phyloP scores from a whole-genome alignment of 306 rosid species.

The Pueraria montana region DNA sequence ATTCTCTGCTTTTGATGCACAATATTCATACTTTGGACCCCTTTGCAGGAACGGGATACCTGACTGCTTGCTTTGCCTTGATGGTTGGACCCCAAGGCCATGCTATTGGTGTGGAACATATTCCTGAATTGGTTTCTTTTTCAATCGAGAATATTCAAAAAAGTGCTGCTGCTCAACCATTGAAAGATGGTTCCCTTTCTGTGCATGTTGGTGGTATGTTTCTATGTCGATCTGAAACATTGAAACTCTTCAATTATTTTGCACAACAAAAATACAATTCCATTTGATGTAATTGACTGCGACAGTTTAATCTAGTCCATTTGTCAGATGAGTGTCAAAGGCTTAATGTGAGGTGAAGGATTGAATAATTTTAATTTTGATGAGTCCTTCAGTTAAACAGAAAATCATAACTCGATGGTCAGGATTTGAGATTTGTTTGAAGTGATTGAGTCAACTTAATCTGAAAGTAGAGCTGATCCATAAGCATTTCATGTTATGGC shows the following conservation, averaged over 20 bases:
- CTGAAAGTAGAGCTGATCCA: constrained; percentile 27
- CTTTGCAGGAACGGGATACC: constrained; percentile 85
- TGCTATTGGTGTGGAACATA: constrained; percentile 90
- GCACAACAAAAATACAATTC: background rate
- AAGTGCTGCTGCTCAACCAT: constrained; percentile 75
- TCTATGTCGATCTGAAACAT: constrained; percentile 7
- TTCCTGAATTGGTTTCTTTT: constrained; percentile 87
- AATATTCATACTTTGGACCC: constrained; percentile 13
- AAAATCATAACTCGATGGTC: background rate
- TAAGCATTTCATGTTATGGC: constrained; percentile 4
- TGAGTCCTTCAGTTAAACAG: constrained; percentile 5
- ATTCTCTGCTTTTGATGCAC: constrained; percentile 6
- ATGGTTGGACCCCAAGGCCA: constrained; percentile 94
- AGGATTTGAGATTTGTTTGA: constrained; percentile 8
- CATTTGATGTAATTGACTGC: background rate
- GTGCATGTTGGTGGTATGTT: constrained; percentile 80
- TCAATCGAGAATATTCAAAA: constrained; percentile 77
- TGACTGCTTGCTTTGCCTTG: constrained; percentile 92
- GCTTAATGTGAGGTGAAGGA: background rate
- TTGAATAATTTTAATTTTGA: background rate
- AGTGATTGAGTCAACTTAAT: constrained; percentile 25
- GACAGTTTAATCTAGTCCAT: background rate
- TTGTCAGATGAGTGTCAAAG: background rate
- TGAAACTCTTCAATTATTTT: background rate
- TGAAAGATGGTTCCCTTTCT: constrained; percentile 86